Percentiles rank a stretch among this genome's conserved stretches.
Evolutionary conservation across 2,329 filamentous ascomycete species (phyloP).

Genomic region (Ceratocystis harringtonii): DNA sequence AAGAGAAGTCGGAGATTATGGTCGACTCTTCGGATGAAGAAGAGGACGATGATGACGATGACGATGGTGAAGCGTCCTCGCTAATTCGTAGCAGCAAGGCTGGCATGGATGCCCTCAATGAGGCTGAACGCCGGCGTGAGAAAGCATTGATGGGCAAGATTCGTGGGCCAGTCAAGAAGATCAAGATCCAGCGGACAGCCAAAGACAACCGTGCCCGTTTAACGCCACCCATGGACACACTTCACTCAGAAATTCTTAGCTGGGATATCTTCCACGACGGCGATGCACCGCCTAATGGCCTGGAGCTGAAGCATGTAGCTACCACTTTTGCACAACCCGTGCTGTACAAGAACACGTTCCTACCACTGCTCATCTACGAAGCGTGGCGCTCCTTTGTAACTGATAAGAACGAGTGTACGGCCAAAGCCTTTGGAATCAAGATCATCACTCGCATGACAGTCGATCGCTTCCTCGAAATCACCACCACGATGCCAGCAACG

Average conservation of each 20-base stretch:
- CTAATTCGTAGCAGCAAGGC: conserved; percentile 34
- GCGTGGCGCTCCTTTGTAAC: conserved; percentile 92
- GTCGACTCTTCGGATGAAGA: conserved; percentile 69
- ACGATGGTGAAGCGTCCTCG: conserved; percentile 32
- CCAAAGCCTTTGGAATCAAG: conserved; percentile 73
- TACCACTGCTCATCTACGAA: conserved; percentile 78
- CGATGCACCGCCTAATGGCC: conserved; percentile 66
- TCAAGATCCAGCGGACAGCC: conserved; percentile 61
- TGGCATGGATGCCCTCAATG: conserved; percentile 34
- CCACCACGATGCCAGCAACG: conserved; percentile 56
- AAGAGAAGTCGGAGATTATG: conserved; percentile 54
- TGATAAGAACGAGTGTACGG: conserved; percentile 69
- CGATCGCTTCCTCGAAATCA: conserved; percentile 85
- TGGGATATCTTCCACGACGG: conserved; percentile 93
- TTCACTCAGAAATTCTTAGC: conserved; percentile 74
- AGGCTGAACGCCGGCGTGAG: conserved; percentile 32
- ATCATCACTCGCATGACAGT: conserved; percentile 78
- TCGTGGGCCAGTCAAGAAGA: conserved; percentile 67
- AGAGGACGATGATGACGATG: conserved; percentile 42
- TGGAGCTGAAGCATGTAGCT: conserved; percentile 59
- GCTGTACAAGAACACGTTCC: conserved; percentile 79
- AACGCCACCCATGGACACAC: conserved; percentile 68
- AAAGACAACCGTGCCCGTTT: conserved; percentile 92
- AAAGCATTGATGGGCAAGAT: conserved; percentile 39
- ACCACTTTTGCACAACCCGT: conserved; percentile 60